Evolutionary conservation across 331 rosid genomes (phyloP).

Genomic region (Cydonia oblonga): DNA sequence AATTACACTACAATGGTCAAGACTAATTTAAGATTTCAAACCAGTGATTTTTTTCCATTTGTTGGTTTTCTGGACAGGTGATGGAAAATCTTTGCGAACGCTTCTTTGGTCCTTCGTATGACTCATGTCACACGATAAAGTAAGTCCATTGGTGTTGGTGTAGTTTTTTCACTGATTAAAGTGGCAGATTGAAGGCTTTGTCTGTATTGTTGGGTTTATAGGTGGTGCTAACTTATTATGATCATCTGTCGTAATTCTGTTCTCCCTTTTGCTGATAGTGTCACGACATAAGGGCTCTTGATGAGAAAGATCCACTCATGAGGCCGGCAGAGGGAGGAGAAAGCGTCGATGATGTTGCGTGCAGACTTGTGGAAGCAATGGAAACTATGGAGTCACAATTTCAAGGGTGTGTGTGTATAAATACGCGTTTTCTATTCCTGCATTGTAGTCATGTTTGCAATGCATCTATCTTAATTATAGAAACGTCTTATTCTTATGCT

Average conservation of each 20-base stretch:
- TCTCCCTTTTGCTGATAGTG: constrained; percentile 32
- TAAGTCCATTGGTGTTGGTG: constrained; percentile 17
- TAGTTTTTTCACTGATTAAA: background rate
- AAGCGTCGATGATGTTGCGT: constrained; percentile 76
- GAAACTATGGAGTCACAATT: constrained; percentile 49
- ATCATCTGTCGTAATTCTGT: constrained; percentile 8
- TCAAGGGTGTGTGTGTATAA: constrained; percentile 40
- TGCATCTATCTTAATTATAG: background rate
- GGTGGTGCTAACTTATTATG: background rate
- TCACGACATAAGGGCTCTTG: constrained; percentile 58
- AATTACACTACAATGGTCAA: no score
- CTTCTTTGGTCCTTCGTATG: constrained; percentile 77
- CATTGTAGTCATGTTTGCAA: background rate
- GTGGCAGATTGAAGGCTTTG: background rate
- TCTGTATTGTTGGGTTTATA: background rate
- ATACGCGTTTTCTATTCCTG: background rate
- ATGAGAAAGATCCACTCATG: constrained; percentile 57
- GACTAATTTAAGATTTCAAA: background rate
- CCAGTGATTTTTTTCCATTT: background rate
- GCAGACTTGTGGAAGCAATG: constrained; percentile 56
- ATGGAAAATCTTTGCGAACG: constrained; percentile 64
- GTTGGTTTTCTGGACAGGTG: constrained; percentile 27
- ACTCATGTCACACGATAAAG: constrained; percentile 77
- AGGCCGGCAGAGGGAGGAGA: constrained; percentile 78
- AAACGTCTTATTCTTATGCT: background rate